Percentiles rank a stretch among this genome's conserved stretches.
These are phyloP conservation scores for Fusarium poae DNA, from an alignment of 2,329 filamentous ascomycete genomes.

Conservation along the genomic window DNA sequence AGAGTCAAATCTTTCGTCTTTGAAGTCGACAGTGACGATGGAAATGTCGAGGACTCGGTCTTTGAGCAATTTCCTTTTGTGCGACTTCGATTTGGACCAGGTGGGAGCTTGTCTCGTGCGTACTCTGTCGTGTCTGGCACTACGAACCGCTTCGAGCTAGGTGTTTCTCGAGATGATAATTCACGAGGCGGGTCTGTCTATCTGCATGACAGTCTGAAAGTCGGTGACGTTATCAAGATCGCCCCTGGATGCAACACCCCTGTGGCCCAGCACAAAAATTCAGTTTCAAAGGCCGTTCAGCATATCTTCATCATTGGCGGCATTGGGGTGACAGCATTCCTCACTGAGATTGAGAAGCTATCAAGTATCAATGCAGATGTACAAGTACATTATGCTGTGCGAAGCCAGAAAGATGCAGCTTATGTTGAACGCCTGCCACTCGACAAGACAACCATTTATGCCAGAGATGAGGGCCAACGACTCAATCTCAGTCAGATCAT, in stretches of 20 bases:
- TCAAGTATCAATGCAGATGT: not conserved
- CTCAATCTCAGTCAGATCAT: slow-evolving; percentile 1
- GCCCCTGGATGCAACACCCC: not conserved
- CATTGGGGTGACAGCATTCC: slow-evolving; percentile 27
- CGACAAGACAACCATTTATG: slow-evolving; percentile 8
- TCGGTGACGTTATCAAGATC: slow-evolving; percentile 22
- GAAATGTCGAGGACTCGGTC: not conserved
- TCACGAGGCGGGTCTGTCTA: slow-evolving; percentile 31
- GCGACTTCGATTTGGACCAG: slow-evolving; percentile 17
- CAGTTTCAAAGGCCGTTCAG: not conserved
- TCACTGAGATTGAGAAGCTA: slow-evolving; percentile 8
- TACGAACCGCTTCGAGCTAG: slow-evolving; percentile 12
- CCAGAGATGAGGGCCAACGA: slow-evolving; percentile 14
- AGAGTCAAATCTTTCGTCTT: slow-evolving; percentile 27
- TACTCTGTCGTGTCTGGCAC: slow-evolving; percentile 32
- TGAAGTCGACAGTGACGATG: not conserved
- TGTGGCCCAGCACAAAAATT: fast-evolving
- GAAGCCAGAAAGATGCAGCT: slow-evolving; percentile 16
- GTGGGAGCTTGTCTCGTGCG: slow-evolving; percentile 16
- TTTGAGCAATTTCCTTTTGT: slow-evolving; percentile 25
- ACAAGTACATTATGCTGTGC: slow-evolving; percentile 27
- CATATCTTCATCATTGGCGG: slow-evolving; percentile 31
- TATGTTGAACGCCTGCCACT: slow-evolving; percentile 14
- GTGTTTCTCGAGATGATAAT: slow-evolving; percentile 15
- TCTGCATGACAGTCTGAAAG: slow-evolving; percentile 6